These are phyloP conservation scores for Pseudogymnoascus sp. DNA, from an alignment of 2,329 filamentous ascomycete species.

Conservation along the genomic window DNA sequence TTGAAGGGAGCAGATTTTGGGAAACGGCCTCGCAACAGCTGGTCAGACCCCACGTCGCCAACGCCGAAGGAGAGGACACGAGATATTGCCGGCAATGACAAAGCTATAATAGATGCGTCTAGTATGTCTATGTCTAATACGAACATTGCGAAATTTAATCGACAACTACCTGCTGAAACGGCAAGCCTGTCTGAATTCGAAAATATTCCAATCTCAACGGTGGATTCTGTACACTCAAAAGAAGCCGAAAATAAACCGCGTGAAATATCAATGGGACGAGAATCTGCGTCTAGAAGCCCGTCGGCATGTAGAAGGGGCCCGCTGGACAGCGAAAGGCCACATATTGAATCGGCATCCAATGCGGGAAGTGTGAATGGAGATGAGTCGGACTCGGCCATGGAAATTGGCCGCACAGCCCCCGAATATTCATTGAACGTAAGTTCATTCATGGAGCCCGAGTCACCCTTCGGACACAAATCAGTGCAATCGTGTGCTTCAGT, in stretches of 20 bases:
- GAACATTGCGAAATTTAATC: background rate
- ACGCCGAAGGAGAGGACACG: constrained; percentile 17
- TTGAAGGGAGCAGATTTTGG: constrained; percentile 24
- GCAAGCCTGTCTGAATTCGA: background rate
- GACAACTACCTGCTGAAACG: background rate
- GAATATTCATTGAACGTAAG: background rate
- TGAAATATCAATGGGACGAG: background rate
- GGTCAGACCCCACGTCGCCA: constrained; percentile 20
- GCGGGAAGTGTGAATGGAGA: background rate
- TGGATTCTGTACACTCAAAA: background rate
- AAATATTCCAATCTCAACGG: background rate
- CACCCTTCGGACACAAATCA: background rate
- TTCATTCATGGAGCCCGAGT: background rate
- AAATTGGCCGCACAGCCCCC: background rate
- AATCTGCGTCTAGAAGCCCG: background rate
- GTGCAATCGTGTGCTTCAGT: background rate
- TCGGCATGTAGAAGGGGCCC: background rate
- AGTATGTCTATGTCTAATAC: background rate
- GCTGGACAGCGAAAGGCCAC: background rate
- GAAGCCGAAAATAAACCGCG: background rate
- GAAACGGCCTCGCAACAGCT: constrained; percentile 25
- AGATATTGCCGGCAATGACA: background rate
- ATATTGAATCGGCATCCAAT: background rate
- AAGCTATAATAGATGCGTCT: background rate
- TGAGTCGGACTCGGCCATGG: background rate